Base-by-base conservation (phyloP, 2,329 filamentous ascomycete species). In the Cadophora luteo-olivacea region DNA sequence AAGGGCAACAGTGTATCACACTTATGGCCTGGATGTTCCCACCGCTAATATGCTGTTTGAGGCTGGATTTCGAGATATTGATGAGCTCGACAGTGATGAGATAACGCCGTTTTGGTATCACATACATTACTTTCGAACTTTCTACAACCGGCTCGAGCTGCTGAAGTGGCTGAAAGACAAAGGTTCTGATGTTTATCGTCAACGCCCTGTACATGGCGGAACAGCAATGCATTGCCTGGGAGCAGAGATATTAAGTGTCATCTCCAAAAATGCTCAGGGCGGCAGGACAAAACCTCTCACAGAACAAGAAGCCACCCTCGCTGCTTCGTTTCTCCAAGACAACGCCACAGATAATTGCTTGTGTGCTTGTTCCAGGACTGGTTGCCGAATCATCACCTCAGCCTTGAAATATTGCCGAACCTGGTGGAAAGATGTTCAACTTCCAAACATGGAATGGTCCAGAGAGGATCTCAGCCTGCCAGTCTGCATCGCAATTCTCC, bases 121-220 rank as follows among this genome's bases (percentile, higher is more conserved):
- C n/a, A n/a, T n/a, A n/a, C n/a, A n/a, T n/a, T n/a, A n/a, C n/a
- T n/a, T n/a, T n/a, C n/a, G n/a, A n/a, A n/a, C n/a, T n/a, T n/a
- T n/a, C n/a, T n/a, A n/a, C n/a, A n/a, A n/a, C n/a, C n/a, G n/a
- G n/a, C n/a, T n/a, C n/a, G n/a, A n/a, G n/a, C n/a, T n/a, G n/a
- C n/a, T 61, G n/a, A 19, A 49, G 24, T 61, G 45, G 58, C 58
- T 48, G 5, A 61, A 49, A 49, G 58, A 49, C n/a, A 48, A 32
- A 51, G 38, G 38, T n/a, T 24, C 11, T 12, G 58, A 61, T 51
- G 41, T 48, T 11, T 61, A 61, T 29, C 24, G 3, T n/a, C 19
- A 6, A 49, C n/a, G 12, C 3, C 45, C 38, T 8, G 1, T 16
- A 8, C 7, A 32, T 14, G 58, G 58, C 25, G 41, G 58, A 8